phyloP scores from a whole-genome alignment of 805 yeast species.

The Candida bentonensis region DNA sequence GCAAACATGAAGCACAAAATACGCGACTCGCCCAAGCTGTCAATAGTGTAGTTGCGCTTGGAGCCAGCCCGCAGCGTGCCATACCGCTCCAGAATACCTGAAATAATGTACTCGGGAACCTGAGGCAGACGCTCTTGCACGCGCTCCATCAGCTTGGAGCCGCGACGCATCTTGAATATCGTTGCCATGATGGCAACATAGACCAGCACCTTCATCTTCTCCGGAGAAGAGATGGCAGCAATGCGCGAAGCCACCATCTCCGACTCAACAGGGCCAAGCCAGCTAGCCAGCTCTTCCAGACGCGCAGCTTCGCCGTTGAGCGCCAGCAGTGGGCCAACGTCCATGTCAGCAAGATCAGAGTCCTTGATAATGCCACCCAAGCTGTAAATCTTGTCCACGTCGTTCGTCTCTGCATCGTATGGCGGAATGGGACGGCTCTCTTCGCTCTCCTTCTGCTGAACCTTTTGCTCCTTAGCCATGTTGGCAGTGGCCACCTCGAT shows the following conservation, averaged over 20 bases:
- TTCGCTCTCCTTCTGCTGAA: neutral
- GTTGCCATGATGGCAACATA: neutral
- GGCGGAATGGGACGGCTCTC: neutral
- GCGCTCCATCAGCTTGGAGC: neutral
- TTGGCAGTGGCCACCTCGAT: neutral
- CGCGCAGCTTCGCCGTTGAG: neutral
- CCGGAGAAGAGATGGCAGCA: neutral
- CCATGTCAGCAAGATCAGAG: neutral
- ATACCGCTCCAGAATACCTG: neutral
- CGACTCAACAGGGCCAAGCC: neutral
- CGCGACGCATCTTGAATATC: neutral
- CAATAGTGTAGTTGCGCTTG: neutral
- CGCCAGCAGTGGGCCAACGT: neutral
- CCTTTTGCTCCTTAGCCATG: neutral
- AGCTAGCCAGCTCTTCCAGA: neutral
- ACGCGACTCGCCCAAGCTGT: neutral
- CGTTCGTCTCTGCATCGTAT: neutral
- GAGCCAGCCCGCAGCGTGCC: neutral
- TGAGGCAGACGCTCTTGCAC: neutral
- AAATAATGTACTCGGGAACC: neutral
- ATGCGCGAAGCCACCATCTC: neutral
- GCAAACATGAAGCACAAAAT: neutral
- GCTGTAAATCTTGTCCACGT: neutral
- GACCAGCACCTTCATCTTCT: neutral
- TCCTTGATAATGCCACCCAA: neutral